These are phyloP conservation scores for Setaria italica DNA, from an alignment of 202 grass and related monocot genomes.

Conservation along the genomic window DNA sequence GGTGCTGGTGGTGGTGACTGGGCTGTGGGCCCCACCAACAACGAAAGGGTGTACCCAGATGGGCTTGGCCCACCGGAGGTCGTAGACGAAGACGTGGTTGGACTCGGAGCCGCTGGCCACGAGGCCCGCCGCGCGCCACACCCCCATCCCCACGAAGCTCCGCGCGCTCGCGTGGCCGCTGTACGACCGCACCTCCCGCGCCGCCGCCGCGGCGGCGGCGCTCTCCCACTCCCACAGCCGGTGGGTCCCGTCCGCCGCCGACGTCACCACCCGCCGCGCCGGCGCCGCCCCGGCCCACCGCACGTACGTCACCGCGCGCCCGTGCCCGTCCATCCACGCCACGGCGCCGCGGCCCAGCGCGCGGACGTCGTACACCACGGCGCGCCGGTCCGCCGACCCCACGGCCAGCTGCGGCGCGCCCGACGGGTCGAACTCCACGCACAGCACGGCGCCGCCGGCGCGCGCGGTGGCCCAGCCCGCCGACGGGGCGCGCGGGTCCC, in stretches of 20 bases:
- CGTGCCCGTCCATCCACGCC: slow-evolving; percentile 63
- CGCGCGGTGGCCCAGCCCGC: slow-evolving; percentile 49
- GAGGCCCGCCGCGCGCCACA: slow-evolving; percentile 70
- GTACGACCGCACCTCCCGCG: slow-evolving; percentile 69
- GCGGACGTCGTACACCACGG: slow-evolving; percentile 75
- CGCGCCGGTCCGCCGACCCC: slow-evolving; percentile 76
- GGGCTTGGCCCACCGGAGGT: slow-evolving; percentile 78
- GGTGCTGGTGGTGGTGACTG: no score
- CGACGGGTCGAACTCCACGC: slow-evolving; percentile 88
- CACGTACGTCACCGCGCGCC: slow-evolving; percentile 77
- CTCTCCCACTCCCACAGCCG: slow-evolving; percentile 66
- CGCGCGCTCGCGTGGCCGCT: slow-evolving; percentile 74
- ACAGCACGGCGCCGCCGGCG: slow-evolving; percentile 55
- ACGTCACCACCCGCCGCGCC: slow-evolving; percentile 65
- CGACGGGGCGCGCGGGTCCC: slow-evolving; percentile 61
- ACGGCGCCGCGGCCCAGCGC: slow-evolving; percentile 63
- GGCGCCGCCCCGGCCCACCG: slow-evolving; percentile 54
- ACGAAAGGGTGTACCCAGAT: slow-evolving; percentile 75
- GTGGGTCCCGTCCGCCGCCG: slow-evolving; percentile 76
- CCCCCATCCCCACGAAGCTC: slow-evolving; percentile 88
- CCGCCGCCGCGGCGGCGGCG: background rate
- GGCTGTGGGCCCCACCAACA: background rate
- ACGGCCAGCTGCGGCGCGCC: slow-evolving; percentile 70
- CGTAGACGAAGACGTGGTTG: slow-evolving; percentile 92
- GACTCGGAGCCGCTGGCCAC: slow-evolving; percentile 85